Evolutionary conservation across 2,329 filamentous ascomycete species (phyloP).

Genomic region (Phyllosticta citrichinensis): DNA sequence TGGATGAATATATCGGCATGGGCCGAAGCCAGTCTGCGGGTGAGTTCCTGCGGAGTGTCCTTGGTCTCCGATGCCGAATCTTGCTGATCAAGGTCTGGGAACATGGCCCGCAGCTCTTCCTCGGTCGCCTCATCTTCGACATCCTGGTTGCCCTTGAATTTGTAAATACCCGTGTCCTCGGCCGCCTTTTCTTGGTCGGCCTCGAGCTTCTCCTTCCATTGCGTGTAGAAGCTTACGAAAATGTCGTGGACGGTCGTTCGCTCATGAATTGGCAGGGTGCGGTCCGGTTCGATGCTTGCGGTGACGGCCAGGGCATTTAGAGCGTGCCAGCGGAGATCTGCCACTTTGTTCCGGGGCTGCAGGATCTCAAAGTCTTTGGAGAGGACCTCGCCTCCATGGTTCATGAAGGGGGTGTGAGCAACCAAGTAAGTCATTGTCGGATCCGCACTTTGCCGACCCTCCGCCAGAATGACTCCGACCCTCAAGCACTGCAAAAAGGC

Average conservation of each 20-base stretch:
- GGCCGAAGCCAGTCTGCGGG: slow-evolving; percentile 23
- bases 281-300: slow-evolving; percentile 11
- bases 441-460: slow-evolving; percentile 13
- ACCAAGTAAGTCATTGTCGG: slow-evolving; percentile 17
- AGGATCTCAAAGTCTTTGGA: slow-evolving; percentile 9
- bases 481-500: slow-evolving; percentile 72
- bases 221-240: slow-evolving; percentile 62
- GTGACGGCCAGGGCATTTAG: slow-evolving; percentile 20
- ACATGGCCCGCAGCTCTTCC: slow-evolving; percentile 68
- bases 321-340: slow-evolving; percentile 28
- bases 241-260: slow-evolving; percentile 49
- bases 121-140: slow-evolving; percentile 66
- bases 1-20: slow-evolving; percentile 23
- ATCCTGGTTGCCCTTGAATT: slow-evolving; percentile 67
- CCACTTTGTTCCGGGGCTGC: slow-evolving; percentile 16
- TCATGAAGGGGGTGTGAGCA: slow-evolving; percentile 25
- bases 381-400: slow-evolving; percentile 6
- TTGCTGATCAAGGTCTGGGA: slow-evolving; percentile 63
- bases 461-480: slow-evolving; percentile 58
- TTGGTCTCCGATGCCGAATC: slow-evolving; percentile 23
- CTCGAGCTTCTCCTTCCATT: slow-evolving; percentile 71
- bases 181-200: slow-evolving; percentile 67
- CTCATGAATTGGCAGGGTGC: slow-evolving; percentile 14
- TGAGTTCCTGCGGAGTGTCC: slow-evolving; percentile 22
- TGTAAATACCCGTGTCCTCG: slow-evolving; percentile 67